Percentiles rank a stretch among this genome's conserved stretches.
These are phyloP conservation scores for Lyophyllum shimeji DNA, from an alignment of 768 basidiomycete genomes.

Conservation along the genomic window DNA sequence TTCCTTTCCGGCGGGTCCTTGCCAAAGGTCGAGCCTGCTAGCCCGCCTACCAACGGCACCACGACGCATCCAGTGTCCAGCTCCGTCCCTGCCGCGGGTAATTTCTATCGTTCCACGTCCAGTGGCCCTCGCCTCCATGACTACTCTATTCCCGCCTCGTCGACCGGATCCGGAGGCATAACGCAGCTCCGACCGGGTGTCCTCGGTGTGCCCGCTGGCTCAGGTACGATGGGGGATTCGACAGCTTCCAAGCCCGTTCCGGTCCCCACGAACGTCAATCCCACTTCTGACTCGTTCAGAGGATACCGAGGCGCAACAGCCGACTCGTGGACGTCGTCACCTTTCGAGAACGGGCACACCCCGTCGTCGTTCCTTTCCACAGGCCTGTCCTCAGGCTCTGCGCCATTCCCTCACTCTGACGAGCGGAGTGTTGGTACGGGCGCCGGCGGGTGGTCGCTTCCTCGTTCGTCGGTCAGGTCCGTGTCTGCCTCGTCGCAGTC, in stretches of 20 bases:
- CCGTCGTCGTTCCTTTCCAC: constrained; percentile 22
- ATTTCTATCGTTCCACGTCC: constrained; percentile 27
- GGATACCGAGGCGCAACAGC: constrained; percentile 27
- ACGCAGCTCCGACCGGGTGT: constrained; percentile 65
- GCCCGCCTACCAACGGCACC: constrained; percentile 15
- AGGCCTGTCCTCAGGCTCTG: background rate
- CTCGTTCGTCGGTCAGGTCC: constrained; percentile 51
- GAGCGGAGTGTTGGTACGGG: constrained; percentile 16
- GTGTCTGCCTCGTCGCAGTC: constrained; percentile 34
- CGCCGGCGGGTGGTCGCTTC: constrained; percentile 50
- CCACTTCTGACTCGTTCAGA: constrained; percentile 12
- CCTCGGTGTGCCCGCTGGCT: constrained; percentile 32
- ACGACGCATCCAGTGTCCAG: constrained; percentile 39
- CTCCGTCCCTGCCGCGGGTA: constrained; percentile 46
- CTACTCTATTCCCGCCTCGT: constrained; percentile 49
- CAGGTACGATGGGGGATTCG: constrained; percentile 9
- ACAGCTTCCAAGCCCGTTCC: constrained; percentile 36
- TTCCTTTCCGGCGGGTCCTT: constrained; percentile 73
- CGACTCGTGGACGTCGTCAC: constrained; percentile 33
- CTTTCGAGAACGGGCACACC: constrained; percentile 15
- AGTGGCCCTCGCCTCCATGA: constrained; percentile 66
- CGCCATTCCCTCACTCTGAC: constrained; percentile 18
- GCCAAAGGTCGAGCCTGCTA: constrained; percentile 43
- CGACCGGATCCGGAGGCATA: constrained; percentile 35
- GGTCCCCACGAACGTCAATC: constrained; percentile 16